Evolutionary conservation across 257 asterid species (phyloP).

Genomic region (Solanum boliviense): DNA sequence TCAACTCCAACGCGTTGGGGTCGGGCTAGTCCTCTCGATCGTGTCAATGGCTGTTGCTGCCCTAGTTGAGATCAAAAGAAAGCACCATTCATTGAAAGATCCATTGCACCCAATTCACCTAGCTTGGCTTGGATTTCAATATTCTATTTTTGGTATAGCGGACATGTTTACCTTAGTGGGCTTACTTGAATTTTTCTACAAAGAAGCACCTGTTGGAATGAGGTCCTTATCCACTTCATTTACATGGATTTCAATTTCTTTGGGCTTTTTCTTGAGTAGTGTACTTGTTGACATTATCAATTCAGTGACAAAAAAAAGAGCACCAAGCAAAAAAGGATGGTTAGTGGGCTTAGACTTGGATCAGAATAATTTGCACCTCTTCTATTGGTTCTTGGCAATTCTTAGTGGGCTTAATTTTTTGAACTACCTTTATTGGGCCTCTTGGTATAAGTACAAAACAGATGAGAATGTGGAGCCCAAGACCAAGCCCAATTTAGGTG

Average conservation of each 20-base stretch:
- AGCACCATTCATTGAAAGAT: constrained; percentile 21
- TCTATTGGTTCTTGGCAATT: constrained; percentile 74
- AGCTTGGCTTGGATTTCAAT: constrained; percentile 60
- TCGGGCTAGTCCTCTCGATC: constrained; percentile 55
- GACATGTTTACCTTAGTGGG: constrained; percentile 86
- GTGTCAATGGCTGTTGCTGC: constrained; percentile 59
- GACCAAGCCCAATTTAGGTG: neutral
- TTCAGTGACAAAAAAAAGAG: constrained; percentile 21
- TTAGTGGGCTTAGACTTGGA: constrained; percentile 49
- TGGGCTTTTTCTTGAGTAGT: constrained; percentile 67
- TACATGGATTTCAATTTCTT: constrained; percentile 47
- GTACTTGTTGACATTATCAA: constrained; percentile 52
- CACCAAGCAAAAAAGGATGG: constrained; percentile 55
- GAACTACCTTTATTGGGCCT: constrained; percentile 62
- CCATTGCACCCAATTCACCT: constrained; percentile 46
- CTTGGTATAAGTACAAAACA: constrained; percentile 54
- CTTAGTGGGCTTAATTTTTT: constrained; percentile 54
- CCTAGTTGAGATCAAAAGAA: constrained; percentile 45
- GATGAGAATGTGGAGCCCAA: constrained; percentile 4
- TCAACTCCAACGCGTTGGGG: constrained; percentile 61
- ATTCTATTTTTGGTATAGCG: constrained; percentile 59
- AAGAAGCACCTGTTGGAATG: constrained; percentile 76
- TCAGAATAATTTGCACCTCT: constrained; percentile 35
- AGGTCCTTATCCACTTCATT: constrained; percentile 71
- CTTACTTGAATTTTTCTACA: constrained; percentile 61